Evolutionary conservation across 441 rosid genomes (phyloP).

Genomic region (Bruguiera hainesii): DNA sequence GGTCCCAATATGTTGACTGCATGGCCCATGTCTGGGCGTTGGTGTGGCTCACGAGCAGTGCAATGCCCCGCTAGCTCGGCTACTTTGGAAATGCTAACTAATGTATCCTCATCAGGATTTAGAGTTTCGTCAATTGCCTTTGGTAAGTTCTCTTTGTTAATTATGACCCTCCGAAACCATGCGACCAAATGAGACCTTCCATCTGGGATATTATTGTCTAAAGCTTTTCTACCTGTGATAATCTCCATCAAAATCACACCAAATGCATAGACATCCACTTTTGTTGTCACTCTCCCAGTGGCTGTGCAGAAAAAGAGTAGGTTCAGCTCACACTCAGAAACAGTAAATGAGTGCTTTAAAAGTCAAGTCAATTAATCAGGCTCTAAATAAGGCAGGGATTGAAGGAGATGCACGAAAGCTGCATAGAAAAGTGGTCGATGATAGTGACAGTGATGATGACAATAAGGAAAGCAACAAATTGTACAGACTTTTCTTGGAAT

Average conservation of each 20-base stretch:
- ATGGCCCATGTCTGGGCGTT: constrained; percentile 47
- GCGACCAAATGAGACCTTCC: constrained; percentile 38
- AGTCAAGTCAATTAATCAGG: background rate
- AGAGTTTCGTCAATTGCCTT: constrained; percentile 29
- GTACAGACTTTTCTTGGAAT: too few relatives aligned
- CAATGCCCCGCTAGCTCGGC: constrained; percentile 45
- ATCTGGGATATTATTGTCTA: constrained; percentile 32
- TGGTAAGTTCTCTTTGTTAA: constrained; percentile 32
- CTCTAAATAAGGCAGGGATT: background rate
- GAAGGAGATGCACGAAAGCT: background rate
- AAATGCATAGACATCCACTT: constrained; percentile 40
- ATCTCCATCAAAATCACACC: constrained; percentile 47
- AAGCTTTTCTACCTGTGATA: constrained; percentile 40
- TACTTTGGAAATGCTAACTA: constrained; percentile 34
- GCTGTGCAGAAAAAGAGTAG: constrained; percentile 20
- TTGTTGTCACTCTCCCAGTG: constrained; percentile 45
- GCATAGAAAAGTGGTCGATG: background rate
- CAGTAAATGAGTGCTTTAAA: constrained; percentile 5
- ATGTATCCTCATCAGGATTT: constrained; percentile 30
- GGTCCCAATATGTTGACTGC: constrained; percentile 39
- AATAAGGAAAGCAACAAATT: too few relatives aligned
- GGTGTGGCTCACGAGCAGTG: constrained; percentile 39
- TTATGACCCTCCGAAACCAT: constrained; percentile 37
- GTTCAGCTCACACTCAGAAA: background rate
- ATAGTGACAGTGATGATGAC: background rate